Evolutionary conservation across 2,329 filamentous ascomycete genomes (phyloP).

Genomic region (Cytospora leucostoma): DNA sequence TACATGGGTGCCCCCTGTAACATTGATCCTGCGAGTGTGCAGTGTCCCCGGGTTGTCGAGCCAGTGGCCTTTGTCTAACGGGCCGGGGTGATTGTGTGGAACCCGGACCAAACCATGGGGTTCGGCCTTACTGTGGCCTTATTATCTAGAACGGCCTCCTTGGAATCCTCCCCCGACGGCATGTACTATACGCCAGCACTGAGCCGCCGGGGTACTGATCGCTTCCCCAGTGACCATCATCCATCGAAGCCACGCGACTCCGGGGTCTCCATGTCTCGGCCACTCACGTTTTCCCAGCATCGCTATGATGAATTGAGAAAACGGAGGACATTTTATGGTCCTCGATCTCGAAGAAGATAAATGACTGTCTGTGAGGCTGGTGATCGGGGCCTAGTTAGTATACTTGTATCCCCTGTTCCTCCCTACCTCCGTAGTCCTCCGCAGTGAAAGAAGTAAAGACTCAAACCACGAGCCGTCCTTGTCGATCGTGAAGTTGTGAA

Average conservation of each 20-base stretch:
- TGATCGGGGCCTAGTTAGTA: neutral
- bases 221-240: neutral
- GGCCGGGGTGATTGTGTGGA: conserved; percentile 7
- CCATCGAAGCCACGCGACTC: conserved; percentile 15
- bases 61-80: conserved; percentile 1
- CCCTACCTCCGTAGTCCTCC: neutral
- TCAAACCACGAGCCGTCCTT: neutral
- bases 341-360: no score
- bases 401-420: neutral
- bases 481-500: conserved; percentile 10
- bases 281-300: conserved; percentile 9
- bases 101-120: conserved; percentile 8
- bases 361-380: no score
- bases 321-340: no score
- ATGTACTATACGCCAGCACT: no score
- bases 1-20: neutral
- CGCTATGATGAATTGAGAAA: neutral
- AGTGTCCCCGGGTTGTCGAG: conserved; percentile 2
- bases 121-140: conserved; percentile 23
- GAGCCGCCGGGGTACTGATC: neutral
- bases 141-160: conserved; percentile 13
- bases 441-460: neutral
- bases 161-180: neutral
- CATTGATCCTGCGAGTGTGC: conserved; percentile 5
- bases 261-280: neutral